Conservation (phyloP, 352 stramenopile species). For the Globisporangium cederbergense region DNA sequence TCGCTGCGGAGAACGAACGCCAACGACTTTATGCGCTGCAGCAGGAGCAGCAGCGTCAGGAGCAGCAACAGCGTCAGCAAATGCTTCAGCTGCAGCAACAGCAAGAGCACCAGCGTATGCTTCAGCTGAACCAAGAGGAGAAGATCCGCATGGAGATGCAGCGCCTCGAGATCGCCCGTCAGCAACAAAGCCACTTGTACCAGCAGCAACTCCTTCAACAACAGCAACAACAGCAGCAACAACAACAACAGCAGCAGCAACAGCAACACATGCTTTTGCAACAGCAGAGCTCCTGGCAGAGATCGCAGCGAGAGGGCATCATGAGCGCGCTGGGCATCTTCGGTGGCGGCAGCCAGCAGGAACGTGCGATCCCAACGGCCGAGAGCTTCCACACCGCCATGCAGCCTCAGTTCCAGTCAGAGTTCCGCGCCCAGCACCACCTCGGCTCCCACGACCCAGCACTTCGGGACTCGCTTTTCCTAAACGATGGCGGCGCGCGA, state of each 20-base stretch:
- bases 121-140: slow-evolving; percentile 66
- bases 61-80: slow-evolving; percentile 64
- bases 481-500: slow-evolving; percentile 19
- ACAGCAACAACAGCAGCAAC: slow-evolving; percentile 45
- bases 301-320: slow-evolving; percentile 69
- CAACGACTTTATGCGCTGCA: slow-evolving; percentile 61
- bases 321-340: slow-evolving; percentile 78
- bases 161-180: slow-evolving; percentile 61
- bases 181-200: slow-evolving; percentile 61
- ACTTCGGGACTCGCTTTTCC: slow-evolving; percentile 29
- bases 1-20: slow-evolving; percentile 30
- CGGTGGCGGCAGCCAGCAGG: slow-evolving; percentile 28
- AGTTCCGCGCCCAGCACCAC: slow-evolving; percentile 46
- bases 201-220: slow-evolving; percentile 51
- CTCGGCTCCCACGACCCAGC: slow-evolving; percentile 17
- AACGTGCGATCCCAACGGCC: slow-evolving; percentile 19
- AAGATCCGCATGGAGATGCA: slow-evolving; percentile 85
- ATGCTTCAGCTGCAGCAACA: slow-evolving; percentile 65
- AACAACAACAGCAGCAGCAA: slow-evolving; percentile 53
- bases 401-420: slow-evolving; percentile 47
- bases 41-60: slow-evolving; percentile 48
- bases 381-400: slow-evolving; percentile 36
- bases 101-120: slow-evolving; percentile 64
- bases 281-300: slow-evolving; percentile 77
- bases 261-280: slow-evolving; percentile 70